Base-by-base conservation (phyloP, 768 basidiomycete genomes). In the Gloeostereum incarnatum region DNA sequence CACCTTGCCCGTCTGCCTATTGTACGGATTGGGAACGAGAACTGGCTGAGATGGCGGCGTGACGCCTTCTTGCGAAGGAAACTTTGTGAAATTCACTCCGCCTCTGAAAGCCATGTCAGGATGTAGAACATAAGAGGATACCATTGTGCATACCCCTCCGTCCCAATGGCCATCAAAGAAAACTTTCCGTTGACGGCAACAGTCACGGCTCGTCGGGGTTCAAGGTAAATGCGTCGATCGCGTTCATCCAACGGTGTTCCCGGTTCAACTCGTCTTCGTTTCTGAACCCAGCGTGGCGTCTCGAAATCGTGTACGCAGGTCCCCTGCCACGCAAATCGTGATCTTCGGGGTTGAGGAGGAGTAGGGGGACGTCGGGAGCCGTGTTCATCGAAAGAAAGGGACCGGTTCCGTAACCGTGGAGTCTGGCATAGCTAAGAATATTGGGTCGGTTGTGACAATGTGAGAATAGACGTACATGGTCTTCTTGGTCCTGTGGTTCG, bases 121-220 rank as follows among this genome's bases (percentile, higher is more conserved):
- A 25, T 38, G 13, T 23, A 22, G 17, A 6, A 35, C n/a, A 26
- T 9, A 11, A 10, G 9, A 14, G 31, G 35, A 31, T 30, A 31
- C 23, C 11, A n/a, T 13, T 36, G 2, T 41, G 37, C 40, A 37
- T 42, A 86, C 89, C 78, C 70, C 16, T 66, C 58, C 5, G 80
- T 87, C 7, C 92, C 92, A 21, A 91, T 66, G 6, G 88, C 88
- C 40, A 89, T 64, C 23, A 93, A 49, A 20, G 88, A 91, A 51
- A 94, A 92, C 52, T 75, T 81, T 16, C 65, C 62, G 51, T 93
- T 94, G 45, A 91, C 63, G 3, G 81, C 77, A 6, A 85, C 64
- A 7, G 62, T 62, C 25, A 75, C 69, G 3, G 81, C 84, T 20
- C 78, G 71, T 22, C 73, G 68, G 6, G 82, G 81, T 47, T 85